Percentiles rank a stretch among this genome's conserved stretches.
Evolutionary conservation across 169 alveolate genomes (phyloP).

Genomic region (Plasmodium gonderi): DNA sequence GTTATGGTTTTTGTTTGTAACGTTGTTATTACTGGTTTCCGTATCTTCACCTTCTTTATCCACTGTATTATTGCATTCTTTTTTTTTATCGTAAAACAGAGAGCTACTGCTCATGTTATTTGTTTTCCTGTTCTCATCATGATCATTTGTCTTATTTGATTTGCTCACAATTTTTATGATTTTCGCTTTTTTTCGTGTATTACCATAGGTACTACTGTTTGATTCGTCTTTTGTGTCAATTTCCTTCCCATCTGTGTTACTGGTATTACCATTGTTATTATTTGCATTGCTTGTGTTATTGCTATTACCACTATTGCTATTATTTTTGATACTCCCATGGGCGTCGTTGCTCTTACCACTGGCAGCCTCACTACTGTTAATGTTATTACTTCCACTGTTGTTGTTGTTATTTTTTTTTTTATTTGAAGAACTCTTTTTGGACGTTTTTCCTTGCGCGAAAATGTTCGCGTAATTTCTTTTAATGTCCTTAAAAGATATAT

Average conservation of each 20-base stretch:
- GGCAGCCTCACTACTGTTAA: no score
- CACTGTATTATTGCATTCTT: neutral
- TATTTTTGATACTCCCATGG: neutral
- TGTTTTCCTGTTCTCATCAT: neutral
- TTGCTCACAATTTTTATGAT: neutral
- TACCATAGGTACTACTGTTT: neutral
- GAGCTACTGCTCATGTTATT: neutral
- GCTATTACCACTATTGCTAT: neutral
- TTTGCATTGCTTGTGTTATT: neutral
- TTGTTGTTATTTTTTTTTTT: constrained; percentile 7
- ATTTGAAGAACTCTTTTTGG: constrained; percentile 23
- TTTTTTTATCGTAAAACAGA: constrained; percentile 4
- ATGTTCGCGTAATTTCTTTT: constrained; percentile 66
- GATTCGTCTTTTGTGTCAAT: constrained; percentile 4
- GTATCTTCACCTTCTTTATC: neutral
- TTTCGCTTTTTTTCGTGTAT: constrained; percentile 17
- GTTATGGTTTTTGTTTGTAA: constrained; percentile 8
- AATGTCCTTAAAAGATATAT: constrained; percentile 61
- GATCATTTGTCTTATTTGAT: constrained; percentile 5
- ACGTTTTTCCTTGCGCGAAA: constrained; percentile 54
- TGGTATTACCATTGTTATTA: neutral
- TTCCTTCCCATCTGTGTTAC: neutral
- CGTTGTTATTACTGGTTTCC: neutral
- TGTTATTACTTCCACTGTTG: neutral
- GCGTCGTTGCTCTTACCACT: neutral